Base-by-base conservation (phyloP, 495 filamentous ascomycete species). In the Entonaema liquescens region DNA sequence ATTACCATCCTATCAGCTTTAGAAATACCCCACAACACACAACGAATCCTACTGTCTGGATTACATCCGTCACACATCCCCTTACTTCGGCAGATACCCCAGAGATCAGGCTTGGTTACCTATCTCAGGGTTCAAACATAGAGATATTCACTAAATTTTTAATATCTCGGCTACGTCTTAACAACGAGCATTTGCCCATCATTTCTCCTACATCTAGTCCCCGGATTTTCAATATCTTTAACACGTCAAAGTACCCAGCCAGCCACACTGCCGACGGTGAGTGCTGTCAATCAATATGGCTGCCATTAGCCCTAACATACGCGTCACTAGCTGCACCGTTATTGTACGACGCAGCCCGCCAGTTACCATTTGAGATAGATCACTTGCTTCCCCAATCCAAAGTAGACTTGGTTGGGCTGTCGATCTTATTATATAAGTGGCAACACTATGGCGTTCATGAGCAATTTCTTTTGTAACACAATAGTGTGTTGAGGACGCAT, bases 241-340 rank as follows among this genome's bases (percentile, higher is more conserved):
- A 47, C 23, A 47, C 3, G 17, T 3, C 25, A 52, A 28, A 15
- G 23, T 12, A 12, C 12, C 38, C 38, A 29, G 12, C 35, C 17
- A 15, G 33, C 0, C 62, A 47, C 31, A 47, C 47, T 42, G 9
- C n/a, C 35, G 12, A 50, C 17, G 29, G 58, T 59, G 47, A 71
- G 58, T 35, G 49, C 17, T 25, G 26, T 17, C 13, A 38, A 19
- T 53, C 21, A 28, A 15, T 21, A 42, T 9, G 40, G 28, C 62
- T 36, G 25, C 49, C 57, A 35, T 62, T 47, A 49, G 11, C 35
- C 17, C 9, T 33, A 40, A 38, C 40, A 54, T 49, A 67, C 44
- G 33, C 58, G 55, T 64, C 59, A 52, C 50, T n/a, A 29, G 40
- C 59, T 21, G 55, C 40, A 67, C 60, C 64, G 60, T 72, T 72